A percentile compares a stretch with the other conserved stretches of the same genome.
Conservation (phyloP, 768 basidiomycete species). For the Pleurotus tuber-regium region DNA sequence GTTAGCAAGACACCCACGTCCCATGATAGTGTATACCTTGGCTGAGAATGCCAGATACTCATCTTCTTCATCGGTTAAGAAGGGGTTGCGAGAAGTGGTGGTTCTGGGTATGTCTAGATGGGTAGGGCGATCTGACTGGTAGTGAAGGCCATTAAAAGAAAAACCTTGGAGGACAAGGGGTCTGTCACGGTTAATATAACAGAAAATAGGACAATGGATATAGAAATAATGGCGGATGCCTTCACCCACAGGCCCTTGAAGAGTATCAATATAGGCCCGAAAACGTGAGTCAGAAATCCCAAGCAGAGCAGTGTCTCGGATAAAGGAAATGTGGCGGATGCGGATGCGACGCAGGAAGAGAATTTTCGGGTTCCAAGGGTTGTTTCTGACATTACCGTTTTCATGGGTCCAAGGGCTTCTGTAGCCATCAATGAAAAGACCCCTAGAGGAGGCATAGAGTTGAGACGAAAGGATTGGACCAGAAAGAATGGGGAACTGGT, state of each 20-base stretch:
- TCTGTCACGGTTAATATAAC: neutral
- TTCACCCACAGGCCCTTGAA: neutral
- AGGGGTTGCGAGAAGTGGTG: neutral
- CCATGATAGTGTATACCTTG: neutral
- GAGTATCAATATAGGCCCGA: neutral
- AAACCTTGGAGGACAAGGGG: conserved; percentile 5
- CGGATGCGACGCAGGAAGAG: neutral
- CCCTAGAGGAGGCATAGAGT: no score
- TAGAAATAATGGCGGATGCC: conserved; percentile 7
- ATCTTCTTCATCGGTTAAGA: conserved; percentile 8
- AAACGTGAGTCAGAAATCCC: neutral
- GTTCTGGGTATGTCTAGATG: neutral
- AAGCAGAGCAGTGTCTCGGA: neutral
- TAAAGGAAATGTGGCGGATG: neutral
- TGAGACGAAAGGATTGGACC: no score
- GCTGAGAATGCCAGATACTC: neutral
- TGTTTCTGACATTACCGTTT: neutral
- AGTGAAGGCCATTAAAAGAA: conserved; percentile 2
- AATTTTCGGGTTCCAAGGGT: neutral
- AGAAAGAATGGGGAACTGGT: no score
- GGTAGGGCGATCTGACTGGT: neutral
- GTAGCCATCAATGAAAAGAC: neutral
- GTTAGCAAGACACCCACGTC: neutral
- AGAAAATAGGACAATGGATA: conserved; percentile 4
- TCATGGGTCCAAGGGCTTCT: neutral